phyloP scores from a whole-genome alignment of 441 rosid genomes.

The Corymbia citriodora region DNA sequence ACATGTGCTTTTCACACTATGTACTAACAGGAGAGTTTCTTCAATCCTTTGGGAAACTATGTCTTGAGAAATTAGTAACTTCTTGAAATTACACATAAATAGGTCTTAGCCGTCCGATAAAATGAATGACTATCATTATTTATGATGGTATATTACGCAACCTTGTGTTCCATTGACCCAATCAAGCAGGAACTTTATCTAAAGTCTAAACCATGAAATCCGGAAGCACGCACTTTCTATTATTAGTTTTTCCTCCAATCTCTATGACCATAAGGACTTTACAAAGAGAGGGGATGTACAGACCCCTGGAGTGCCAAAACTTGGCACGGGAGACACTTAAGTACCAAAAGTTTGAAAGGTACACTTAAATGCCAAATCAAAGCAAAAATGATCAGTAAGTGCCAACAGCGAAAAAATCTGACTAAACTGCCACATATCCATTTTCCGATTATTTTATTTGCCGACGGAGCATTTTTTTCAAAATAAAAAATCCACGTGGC shows the following conservation, averaged over 20 bases:
- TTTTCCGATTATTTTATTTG: too few relatives aligned
- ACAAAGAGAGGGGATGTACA: neutral
- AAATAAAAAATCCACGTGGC: too few relatives aligned
- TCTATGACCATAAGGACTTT: neutral
- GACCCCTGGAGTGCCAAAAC: too few relatives aligned
- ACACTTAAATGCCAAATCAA: too few relatives aligned
- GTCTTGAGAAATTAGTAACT: neutral
- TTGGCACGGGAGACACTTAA: too few relatives aligned
- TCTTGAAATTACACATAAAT: neutral
- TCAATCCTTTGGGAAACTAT: neutral
- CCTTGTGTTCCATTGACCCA: neutral
- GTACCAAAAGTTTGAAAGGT: too few relatives aligned
- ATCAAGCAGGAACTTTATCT: neutral
- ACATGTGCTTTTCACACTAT: neutral
- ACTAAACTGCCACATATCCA: too few relatives aligned
- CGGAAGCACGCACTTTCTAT: too few relatives aligned
- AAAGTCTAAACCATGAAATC: neutral
- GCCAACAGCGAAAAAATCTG: too few relatives aligned
- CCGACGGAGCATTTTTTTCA: too few relatives aligned
- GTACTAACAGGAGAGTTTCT: neutral
- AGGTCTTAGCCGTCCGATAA: neutral
- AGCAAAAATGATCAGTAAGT: too few relatives aligned
- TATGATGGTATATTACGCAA: neutral
- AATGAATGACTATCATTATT: neutral
- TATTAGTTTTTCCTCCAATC: neutral